Conservation (phyloP, 2,329 filamentous ascomycete genomes). For the Pseudocercospora fijiensis region DNA sequence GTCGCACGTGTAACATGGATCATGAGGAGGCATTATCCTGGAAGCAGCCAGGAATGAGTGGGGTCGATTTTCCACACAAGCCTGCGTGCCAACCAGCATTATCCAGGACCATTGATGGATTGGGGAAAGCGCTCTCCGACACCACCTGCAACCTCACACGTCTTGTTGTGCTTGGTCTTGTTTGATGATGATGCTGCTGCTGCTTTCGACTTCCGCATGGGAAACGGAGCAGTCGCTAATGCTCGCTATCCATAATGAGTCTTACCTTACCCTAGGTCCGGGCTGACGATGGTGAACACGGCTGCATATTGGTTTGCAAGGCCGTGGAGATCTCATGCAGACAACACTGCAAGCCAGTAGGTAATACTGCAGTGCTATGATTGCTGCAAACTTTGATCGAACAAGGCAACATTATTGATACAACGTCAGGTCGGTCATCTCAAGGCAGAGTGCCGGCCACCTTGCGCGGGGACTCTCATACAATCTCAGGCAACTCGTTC, state of each 20-base stretch:
- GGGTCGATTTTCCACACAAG: background rate
- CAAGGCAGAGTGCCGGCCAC: background rate
- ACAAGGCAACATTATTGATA: background rate
- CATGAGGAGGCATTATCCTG: constrained; percentile 2
- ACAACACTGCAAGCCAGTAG: too few relatives aligned
- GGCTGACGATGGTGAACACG: background rate
- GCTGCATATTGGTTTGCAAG: background rate
- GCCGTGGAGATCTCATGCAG: background rate
- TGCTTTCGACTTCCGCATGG: background rate
- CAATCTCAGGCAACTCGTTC: background rate
- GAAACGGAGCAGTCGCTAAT: background rate
- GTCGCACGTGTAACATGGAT: constrained; percentile 3
- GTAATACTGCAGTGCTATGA: background rate
- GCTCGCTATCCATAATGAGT: too few relatives aligned
- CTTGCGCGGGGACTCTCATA: background rate
- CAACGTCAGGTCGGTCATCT: background rate
- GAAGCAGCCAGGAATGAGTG: background rate
- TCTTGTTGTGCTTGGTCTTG: background rate
- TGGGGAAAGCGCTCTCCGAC: background rate
- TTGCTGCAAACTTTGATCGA: background rate
- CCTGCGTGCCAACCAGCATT: background rate
- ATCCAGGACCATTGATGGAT: background rate
- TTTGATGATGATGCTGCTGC: background rate
- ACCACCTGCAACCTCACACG: background rate
- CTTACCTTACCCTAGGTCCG: too few relatives aligned